phyloP scores from a whole-genome alignment of 108 stramenopile species.

The Cylindrotheca closterium region DNA sequence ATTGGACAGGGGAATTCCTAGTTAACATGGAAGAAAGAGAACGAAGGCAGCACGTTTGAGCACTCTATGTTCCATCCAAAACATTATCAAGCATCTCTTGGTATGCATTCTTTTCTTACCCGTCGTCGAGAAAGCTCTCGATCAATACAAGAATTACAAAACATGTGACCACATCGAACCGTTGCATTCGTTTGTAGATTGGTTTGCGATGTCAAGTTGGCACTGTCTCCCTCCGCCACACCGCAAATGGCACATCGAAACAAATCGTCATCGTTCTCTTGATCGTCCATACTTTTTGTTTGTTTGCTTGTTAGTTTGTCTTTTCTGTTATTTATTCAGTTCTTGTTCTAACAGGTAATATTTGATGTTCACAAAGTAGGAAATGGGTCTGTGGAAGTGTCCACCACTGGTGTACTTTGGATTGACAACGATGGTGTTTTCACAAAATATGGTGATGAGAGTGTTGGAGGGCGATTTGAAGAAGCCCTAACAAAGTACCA shows the following conservation, averaged over 20 bases:
- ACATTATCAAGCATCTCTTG: not conserved
- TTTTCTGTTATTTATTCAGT: no score
- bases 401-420: no score
- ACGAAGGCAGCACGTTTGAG: not conserved
- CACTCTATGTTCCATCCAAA: not conserved
- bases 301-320: no score
- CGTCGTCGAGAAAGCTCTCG: slow-evolving; percentile 72
- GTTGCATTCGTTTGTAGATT: slow-evolving; percentile 79
- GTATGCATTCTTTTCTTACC: slow-evolving; percentile 14
- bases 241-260: slow-evolving; percentile 88
- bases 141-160: slow-evolving; percentile 84
- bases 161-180: slow-evolving; percentile 85
- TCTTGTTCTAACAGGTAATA: no score
- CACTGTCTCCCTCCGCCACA: slow-evolving; percentile 74
- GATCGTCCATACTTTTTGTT: slow-evolving; percentile 19
- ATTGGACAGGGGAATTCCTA: slow-evolving; percentile 82
- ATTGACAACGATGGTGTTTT: no score
- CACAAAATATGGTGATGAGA: no score
- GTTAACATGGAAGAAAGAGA: not conserved
- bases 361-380: no score
- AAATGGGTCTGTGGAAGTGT: no score
- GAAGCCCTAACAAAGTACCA: no score
- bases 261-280: slow-evolving; percentile 69
- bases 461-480: no score
- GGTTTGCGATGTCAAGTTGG: slow-evolving; percentile 80